Evolutionary conservation across 768 basidiomycete genomes (phyloP).

Genomic region (Lactifluus pinguis): DNA sequence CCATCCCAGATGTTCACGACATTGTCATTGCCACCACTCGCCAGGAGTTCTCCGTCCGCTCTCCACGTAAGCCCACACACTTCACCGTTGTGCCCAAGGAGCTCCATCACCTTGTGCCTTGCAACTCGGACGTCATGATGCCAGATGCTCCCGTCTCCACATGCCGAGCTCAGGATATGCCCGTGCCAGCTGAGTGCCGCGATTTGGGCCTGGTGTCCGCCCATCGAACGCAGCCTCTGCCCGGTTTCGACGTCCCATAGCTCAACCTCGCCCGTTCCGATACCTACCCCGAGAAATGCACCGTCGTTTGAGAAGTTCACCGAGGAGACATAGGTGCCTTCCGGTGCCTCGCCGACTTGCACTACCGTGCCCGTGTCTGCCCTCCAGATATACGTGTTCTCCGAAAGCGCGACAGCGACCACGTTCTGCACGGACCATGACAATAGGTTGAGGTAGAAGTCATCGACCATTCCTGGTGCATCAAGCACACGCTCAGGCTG

Average conservation of each 20-base stretch:
- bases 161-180: slow-evolving; percentile 81
- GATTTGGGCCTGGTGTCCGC: slow-evolving; percentile 75
- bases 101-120: slow-evolving; percentile 66
- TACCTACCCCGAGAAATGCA: slow-evolving; percentile 72
- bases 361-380: slow-evolving; percentile 84
- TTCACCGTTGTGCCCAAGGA: slow-evolving; percentile 89
- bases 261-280: slow-evolving; percentile 79
- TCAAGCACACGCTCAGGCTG: slow-evolving; percentile 91
- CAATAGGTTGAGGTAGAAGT: slow-evolving; percentile 94
- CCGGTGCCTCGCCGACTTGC: slow-evolving; percentile 65
- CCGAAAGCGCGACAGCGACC: slow-evolving; percentile 84
- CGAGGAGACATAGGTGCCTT: slow-evolving; percentile 65
- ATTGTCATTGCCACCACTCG: slow-evolving; percentile 96
- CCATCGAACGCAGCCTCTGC: slow-evolving; percentile 84
- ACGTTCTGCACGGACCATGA: slow-evolving; percentile 83
- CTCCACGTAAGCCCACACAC: slow-evolving; percentile 79
- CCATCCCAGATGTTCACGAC: slow-evolving; percentile 98
- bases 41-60: slow-evolving; percentile 81
- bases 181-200: slow-evolving; percentile 82
- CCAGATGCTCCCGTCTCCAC: slow-evolving; percentile 91
- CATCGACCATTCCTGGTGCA: slow-evolving; percentile 87
- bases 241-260: slow-evolving; percentile 87
- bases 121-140: slow-evolving; percentile 87
- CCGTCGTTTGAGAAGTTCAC: slow-evolving; percentile 77
- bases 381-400: slow-evolving; percentile 87